Percentiles rank a stretch among this genome's conserved stretches.
Conservation (phyloP, 2,329 filamentous ascomycete genomes). For the Fusarium sp. region DNA sequence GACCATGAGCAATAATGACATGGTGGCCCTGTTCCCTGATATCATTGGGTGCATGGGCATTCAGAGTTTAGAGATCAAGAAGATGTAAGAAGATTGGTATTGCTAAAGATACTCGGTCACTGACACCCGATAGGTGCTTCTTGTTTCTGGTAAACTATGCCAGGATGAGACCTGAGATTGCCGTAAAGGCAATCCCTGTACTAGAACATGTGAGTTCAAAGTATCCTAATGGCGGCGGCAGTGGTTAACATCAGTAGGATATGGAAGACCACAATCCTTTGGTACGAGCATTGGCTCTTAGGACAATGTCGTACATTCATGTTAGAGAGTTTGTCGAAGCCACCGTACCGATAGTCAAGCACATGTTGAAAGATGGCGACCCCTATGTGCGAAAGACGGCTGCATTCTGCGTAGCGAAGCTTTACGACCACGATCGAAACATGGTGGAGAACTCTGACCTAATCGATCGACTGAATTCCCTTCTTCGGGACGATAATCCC, state of each 20-base stretch:
- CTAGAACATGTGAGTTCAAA: constrained; percentile 74
- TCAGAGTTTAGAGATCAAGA: constrained; percentile 96
- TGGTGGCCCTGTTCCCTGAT: constrained; percentile 96
- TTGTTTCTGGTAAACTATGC: constrained; percentile 98
- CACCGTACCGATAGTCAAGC: constrained; percentile 85
- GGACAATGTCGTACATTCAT: constrained; percentile 97
- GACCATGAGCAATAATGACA: constrained; percentile 99
- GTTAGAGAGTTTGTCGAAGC: constrained; percentile 95
- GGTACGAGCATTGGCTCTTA: constrained; percentile 88
- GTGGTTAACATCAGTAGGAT: constrained; percentile 67
- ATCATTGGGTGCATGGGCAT: constrained; percentile 97
- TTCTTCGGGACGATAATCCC: constrained; percentile 95
- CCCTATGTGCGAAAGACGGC: constrained; percentile 98
- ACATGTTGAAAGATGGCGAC: constrained; percentile 84
- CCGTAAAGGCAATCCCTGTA: constrained; percentile 90
- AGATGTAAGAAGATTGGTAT: constrained; percentile 76
- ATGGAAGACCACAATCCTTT: constrained; percentile 94
- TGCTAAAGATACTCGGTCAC: neutral
- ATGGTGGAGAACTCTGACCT: constrained; percentile 92
- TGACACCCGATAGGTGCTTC: constrained; percentile 79
- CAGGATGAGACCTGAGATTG: constrained; percentile 91
- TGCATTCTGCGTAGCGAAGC: constrained; percentile 94
- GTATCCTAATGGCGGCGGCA: neutral
- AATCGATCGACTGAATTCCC: constrained; percentile 88
- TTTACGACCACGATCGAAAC: constrained; percentile 94